phyloP scores from a whole-genome alignment of 2,329 filamentous ascomycete species.

The Stagonosporopsis cucurbitacearum region DNA sequence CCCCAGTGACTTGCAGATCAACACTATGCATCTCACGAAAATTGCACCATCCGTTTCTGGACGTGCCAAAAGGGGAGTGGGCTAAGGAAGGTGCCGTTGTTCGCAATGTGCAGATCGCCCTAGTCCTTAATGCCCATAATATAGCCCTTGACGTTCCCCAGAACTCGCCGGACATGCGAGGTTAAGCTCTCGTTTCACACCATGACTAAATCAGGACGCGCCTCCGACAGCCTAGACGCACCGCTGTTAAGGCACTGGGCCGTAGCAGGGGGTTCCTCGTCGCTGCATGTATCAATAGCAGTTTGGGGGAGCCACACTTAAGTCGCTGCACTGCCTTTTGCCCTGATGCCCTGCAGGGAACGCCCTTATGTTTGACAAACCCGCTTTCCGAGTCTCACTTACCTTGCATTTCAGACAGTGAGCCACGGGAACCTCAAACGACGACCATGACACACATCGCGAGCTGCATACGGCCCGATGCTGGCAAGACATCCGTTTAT shows the following conservation, averaged over 20 bases:
- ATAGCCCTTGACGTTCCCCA: slow-evolving; percentile 42
- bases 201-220: slow-evolving; percentile 40
- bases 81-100: slow-evolving; percentile 27
- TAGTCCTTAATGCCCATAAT: slow-evolving; percentile 30
- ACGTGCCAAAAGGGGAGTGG: slow-evolving; percentile 20
- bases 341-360: slow-evolving; percentile 48
- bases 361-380: slow-evolving; percentile 50
- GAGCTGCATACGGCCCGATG: slow-evolving; percentile 50
- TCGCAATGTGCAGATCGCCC: slow-evolving; percentile 39
- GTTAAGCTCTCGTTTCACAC: slow-evolving; percentile 48
- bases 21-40: slow-evolving; percentile 14
- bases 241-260: slow-evolving; percentile 39
- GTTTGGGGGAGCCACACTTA: slow-evolving; percentile 47
- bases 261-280: slow-evolving; percentile 41
- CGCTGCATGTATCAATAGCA: slow-evolving; percentile 46
- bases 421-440: slow-evolving; percentile 47
- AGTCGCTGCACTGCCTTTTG: slow-evolving; percentile 43
- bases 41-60: slow-evolving; percentile 18
- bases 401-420: slow-evolving; percentile 46
- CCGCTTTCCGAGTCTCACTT: slow-evolving; percentile 50
- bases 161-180: slow-evolving; percentile 49
- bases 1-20: slow-evolving; percentile 25
- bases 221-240: slow-evolving; percentile 48
- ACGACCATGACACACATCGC: slow-evolving; percentile 53
- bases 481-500: slow-evolving; percentile 46